Evolutionary conservation across 2,329 filamentous ascomycete genomes (phyloP), one percentile per base, ranked within the genome.

Genomic region (Ceratocystis albifundus): DNA sequence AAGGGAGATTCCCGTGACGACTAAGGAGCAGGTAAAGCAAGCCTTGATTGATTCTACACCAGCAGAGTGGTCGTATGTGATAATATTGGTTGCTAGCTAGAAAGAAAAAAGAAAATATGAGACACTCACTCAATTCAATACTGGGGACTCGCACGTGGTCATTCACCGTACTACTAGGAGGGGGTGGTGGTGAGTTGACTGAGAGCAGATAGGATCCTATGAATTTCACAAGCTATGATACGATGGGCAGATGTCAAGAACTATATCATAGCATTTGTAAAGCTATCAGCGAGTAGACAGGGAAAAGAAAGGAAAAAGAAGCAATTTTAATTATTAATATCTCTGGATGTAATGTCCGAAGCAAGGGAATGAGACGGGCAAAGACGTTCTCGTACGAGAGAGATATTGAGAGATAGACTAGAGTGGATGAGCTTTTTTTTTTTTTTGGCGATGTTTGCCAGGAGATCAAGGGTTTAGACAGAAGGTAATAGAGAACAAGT

Each of bases 181-280:
- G 20, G 64, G 25, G 64, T 50, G 20, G 17, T 65, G 64, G n/a
- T n/a, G 36, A 36, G 32, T 65, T 65, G 30, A 65, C 63, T 61
- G 63, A 36, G 63, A 65, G 63, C 50, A n/a, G 63, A 65, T 22
- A 22, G 63, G 63, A 65, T 22, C n/a, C 64, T 50, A 25, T 65
- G 30, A 45, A 59, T 32, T 65, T 22, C 36, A 45, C 64, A 65
- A 22, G 22, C 53, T 65, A 48, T 65, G 36, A 59, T 32, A 7
- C 55, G 36, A 45, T 28, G 48, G 20, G 20, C 20, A 53, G 48
- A 28, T 53, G 22, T 53, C 48, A 53, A 53, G 48, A 15, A 12
- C 20, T 53, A 53, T 53, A 53, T 53, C 10, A 53, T 53, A 3
- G 12, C 25, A 28, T 53, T 20, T 50, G 48, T 17, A 28, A 53